These are phyloP conservation scores for Phragmites australis DNA, from an alignment of 176 grass and related monocot genomes.

Conservation along the genomic window DNA sequence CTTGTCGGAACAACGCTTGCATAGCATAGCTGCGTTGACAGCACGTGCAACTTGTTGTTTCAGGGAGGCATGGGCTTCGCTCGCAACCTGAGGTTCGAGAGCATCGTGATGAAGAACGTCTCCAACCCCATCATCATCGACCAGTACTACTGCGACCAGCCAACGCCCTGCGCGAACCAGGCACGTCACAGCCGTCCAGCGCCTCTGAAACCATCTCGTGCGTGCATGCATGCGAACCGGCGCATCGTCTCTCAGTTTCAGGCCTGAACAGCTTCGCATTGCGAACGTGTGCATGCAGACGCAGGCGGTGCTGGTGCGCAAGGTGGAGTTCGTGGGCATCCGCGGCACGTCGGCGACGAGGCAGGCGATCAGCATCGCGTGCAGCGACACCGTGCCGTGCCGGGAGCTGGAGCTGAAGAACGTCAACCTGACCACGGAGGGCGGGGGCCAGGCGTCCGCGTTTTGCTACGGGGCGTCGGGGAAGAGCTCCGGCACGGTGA, in stretches of 20 bases:
- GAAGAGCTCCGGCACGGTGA: constrained; percentile 36
- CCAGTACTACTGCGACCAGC: constrained; percentile 79
- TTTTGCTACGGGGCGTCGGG: constrained; percentile 61
- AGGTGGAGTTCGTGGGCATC: constrained; percentile 52
- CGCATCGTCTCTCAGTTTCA: background rate
- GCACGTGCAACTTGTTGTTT: background rate
- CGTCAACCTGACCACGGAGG: constrained; percentile 50
- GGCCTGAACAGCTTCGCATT: background rate
- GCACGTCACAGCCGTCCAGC: background rate
- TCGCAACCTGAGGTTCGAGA: constrained; percentile 58
- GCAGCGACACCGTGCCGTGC: constrained; percentile 70
- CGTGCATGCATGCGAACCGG: background rate
- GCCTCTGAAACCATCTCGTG: background rate
- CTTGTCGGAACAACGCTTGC: background rate
- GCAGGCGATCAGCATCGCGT: constrained; percentile 54
- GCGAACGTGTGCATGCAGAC: constrained; percentile 39
- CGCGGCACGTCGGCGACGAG: constrained; percentile 64
- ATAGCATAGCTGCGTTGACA: background rate
- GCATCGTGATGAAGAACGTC: constrained; percentile 72
- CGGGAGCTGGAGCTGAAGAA: constrained; percentile 46
- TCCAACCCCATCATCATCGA: constrained; percentile 81
- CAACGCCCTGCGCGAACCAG: constrained; percentile 59
- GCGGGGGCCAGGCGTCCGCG: constrained; percentile 40
- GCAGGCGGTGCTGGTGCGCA: constrained; percentile 53
- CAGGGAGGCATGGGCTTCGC: constrained; percentile 77